Evolutionary conservation across 2,329 filamentous ascomycete genomes (phyloP).

Genomic region (Atkinsonella hypoxylon): DNA sequence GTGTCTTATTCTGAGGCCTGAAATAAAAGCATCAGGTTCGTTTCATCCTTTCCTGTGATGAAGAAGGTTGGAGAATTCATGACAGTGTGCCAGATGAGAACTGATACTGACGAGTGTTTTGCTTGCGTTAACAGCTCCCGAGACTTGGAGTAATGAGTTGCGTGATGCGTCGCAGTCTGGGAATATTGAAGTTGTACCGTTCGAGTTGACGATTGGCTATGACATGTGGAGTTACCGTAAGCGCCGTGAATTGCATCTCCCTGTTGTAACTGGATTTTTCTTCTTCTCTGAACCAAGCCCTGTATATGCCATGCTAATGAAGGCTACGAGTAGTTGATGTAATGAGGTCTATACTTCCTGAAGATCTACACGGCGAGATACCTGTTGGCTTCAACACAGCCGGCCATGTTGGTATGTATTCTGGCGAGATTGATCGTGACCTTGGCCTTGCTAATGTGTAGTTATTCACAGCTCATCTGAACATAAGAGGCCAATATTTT

Average conservation of each 20-base stretch:
- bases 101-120: not conserved
- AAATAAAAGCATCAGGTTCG: conserved; percentile 41
- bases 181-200: conserved; percentile 62
- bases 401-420: conserved; percentile 63
- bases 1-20: conserved; percentile 47
- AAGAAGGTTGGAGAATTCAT: too few species aligned
- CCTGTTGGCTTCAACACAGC: conserved; percentile 80
- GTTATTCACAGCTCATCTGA: conserved; percentile 59
- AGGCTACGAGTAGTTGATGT: conserved; percentile 55
- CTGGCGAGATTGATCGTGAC: not conserved
- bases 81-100: not conserved
- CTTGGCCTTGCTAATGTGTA: too few species aligned
- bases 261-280: not conserved
- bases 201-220: conserved; percentile 66
- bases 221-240: conserved; percentile 74
- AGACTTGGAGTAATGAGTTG: conserved; percentile 65
- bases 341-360: conserved; percentile 67
- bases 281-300: too few species aligned
- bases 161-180: conserved; percentile 55
- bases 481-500: conserved; percentile 70
- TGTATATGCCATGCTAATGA: not conserved
- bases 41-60: conserved; percentile 2
- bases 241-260: conserved; percentile 14
- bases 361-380: conserved; percentile 67
- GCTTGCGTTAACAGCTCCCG: conserved; percentile 26